Evolutionary conservation across 2,329 filamentous ascomycete species (phyloP), one percentile per base, ranked within the genome.

Genomic region (Ascochyta viciae-villosae): DNA sequence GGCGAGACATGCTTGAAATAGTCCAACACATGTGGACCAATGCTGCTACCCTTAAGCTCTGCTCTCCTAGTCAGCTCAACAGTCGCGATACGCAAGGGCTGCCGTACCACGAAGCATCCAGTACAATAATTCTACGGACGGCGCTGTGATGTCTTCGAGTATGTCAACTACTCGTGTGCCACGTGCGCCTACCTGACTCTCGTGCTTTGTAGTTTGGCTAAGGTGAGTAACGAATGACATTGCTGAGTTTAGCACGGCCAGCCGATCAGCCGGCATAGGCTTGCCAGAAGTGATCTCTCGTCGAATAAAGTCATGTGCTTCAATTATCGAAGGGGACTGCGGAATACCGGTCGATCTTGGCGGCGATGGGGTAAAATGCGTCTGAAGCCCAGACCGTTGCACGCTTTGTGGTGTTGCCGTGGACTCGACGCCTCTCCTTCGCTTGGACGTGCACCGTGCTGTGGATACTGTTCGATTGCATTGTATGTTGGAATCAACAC

Each of bases 1-100:
- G 54, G 58, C 4, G 64, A 64, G 10, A 68, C 60, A 24, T 65
- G 61, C 34, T 65, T 65, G 53, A 65, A 65, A 38, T 60, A 65
- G 23, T 65, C 62, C 15, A 65, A 26, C 1, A 63, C 62, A 45
- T 65, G 50, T 12, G 60, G 56, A 2, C 62, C 62, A 10, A 65
- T 61, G 29, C 22, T 60, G 15, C 57, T 60, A 6, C 62, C 58
- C 31, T 54, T 61, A 8, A 63, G 34, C 33, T 65, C 62, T 65
- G 23, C 23, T 23, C 7, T 15, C n/a, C 10, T 16, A 27, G 50
- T 23, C n/a, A 50, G 34, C 27, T 29, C 9, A 9, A 29, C 8
- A 10, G 16, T 15, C 9, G 1, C 3, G 22, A 43, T 6, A 8
- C n/a, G 3, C 13, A 12, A 10, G 33, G 16, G 29, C 8, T 12